Conservation (phyloP, 352 stramenopile species). For the Elongisporangium prolatum region DNA sequence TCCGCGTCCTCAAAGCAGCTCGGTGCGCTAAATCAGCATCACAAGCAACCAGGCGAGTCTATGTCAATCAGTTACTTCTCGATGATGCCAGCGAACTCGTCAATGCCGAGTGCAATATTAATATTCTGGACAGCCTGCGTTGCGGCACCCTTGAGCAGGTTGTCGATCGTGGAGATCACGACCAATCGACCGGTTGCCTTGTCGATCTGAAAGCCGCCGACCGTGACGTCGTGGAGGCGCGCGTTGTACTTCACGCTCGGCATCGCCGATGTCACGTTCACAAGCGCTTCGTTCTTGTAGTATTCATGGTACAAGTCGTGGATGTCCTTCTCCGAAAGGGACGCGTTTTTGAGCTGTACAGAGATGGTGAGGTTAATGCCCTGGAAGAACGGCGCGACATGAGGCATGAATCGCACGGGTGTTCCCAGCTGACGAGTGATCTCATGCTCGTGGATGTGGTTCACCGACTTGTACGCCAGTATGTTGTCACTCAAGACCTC, state of each 20-base stretch:
- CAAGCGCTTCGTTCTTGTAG: constrained; percentile 82
- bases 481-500: constrained; percentile 82
- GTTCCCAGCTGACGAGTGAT: constrained; percentile 80
- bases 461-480: constrained; percentile 88
- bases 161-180: constrained; percentile 90
- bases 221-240: constrained; percentile 64
- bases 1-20: not conserved
- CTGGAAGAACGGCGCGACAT: constrained; percentile 92
- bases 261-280: constrained; percentile 68
- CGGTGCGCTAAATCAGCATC: not conserved
- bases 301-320: constrained; percentile 73
- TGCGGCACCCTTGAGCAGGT: constrained; percentile 92
- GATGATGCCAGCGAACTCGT: constrained; percentile 78
- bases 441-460: constrained; percentile 89
- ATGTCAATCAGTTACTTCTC: constrained; percentile 1
- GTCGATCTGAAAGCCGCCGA: constrained; percentile 89
- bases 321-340: constrained; percentile 63
- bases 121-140: constrained; percentile 94
- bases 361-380: constrained; percentile 91
- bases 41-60: not conserved
- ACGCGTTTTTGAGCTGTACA: constrained; percentile 63
- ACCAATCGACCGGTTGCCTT: constrained; percentile 79
- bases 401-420: constrained; percentile 90
- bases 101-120: constrained; percentile 89
- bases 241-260: constrained; percentile 79